Evolutionary conservation across 2,329 filamentous ascomycete genomes (phyloP), one percentile per base, ranked within the genome.

Genomic region (Venturia nashicola): DNA sequence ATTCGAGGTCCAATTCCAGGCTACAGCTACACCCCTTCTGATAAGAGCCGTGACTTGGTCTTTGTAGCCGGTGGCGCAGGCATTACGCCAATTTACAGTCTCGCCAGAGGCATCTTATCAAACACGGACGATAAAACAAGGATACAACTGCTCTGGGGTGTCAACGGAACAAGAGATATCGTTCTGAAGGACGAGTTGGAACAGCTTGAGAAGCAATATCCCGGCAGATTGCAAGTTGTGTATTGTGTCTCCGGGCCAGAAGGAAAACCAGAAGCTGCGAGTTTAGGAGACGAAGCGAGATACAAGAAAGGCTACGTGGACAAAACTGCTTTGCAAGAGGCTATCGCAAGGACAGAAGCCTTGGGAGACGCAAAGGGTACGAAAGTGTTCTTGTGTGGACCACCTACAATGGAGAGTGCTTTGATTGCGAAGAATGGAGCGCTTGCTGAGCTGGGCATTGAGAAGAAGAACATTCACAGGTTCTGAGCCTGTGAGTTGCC

Each of bases 41-140:
- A 57, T 12, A 57, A 18, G 16, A n/a, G 32, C 18, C 32, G 51
- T 57, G 51, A 57, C 51, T 20, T 57, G 51, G 20, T 57, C 2
- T 77, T 89, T 46, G 82, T 90, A 54, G 87, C 87, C 0, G 87
- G 88, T 55, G 87, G 88, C 14, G 86, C 86, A 0, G 88, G 88
- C 20, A 88, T 91, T 67, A 90, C 87, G 0, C 87, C 88, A 0
- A 80, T 87, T 67, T 89, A 83, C 71, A 85, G 88, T 71, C 79
- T 89, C 1, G 77, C 82, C 1, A 81, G 79, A 60, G 83, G 83
- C 2, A 86, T 88, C 64, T 75, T 88, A n/a, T 72, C 76, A 55
- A 83, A 89, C 69, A 80, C 84, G 0, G 73, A 78, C 0, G 87
- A 90, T 68, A 77, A 76, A 65, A 90, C 87, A 1, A 79, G 78